Evolutionary conservation across 2,329 filamentous ascomycete species (phyloP).

Genomic region (Phyllachora maydis): DNA sequence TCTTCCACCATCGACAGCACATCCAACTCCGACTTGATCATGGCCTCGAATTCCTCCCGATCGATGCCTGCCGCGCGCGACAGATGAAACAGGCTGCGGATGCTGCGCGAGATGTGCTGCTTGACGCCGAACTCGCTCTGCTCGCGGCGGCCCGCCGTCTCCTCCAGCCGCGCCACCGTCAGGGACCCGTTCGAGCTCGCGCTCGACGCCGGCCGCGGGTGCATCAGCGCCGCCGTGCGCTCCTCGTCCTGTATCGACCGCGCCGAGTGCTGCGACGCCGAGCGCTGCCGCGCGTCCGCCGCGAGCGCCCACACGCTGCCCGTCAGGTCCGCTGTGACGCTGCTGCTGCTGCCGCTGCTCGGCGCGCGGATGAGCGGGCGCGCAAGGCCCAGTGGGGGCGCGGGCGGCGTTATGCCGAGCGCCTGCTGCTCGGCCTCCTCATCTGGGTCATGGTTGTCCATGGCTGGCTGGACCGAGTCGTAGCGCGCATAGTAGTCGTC

Average conservation of each 20-base stretch:
- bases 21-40: constrained; percentile 53
- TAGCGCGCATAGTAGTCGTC: constrained; percentile 62
- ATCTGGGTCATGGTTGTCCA: constrained; percentile 67
- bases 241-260: constrained; percentile 16
- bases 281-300: constrained; percentile 18
- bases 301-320: constrained; percentile 22
- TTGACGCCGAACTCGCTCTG: constrained; percentile 54
- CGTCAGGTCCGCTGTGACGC: too few relatives aligned
- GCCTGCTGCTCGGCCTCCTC: constrained; percentile 27
- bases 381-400: constrained; percentile 14
- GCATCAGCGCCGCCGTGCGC: constrained; percentile 17
- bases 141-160: constrained; percentile 31
- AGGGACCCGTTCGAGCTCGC: constrained; percentile 32
- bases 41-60: constrained; percentile 50
- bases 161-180: constrained; percentile 41
- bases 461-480: constrained; percentile 56
- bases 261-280: constrained; percentile 12
- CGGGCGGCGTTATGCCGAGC: too few relatives aligned
- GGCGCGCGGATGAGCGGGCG: constrained; percentile 8
- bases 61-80: constrained; percentile 53
- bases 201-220: constrained; percentile 38
- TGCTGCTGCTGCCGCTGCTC: constrained; percentile 13
- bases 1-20: constrained; percentile 49
- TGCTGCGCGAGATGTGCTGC: constrained; percentile 57
- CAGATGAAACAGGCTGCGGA: constrained; percentile 57